Percentiles rank a stretch among this genome's conserved stretches.
Evolutionary conservation across 2,329 filamentous ascomycete genomes (phyloP).

Genomic region (Emergomyces orientalis): DNA sequence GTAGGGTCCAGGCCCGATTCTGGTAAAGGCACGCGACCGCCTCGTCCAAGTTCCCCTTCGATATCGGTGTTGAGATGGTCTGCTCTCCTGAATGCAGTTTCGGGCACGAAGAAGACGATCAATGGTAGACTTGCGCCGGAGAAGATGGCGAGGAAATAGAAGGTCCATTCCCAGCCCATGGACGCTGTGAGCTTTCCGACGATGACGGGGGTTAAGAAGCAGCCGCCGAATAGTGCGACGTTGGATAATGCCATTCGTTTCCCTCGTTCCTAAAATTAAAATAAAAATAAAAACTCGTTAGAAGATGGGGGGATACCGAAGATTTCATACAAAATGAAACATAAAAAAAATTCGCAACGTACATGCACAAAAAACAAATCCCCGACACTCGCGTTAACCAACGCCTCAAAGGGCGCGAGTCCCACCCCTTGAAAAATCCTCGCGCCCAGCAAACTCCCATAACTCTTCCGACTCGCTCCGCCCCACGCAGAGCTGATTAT

Average conservation of each 20-base stretch:
- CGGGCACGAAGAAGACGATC: slow-evolving; percentile 70
- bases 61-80: slow-evolving; percentile 61
- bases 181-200: slow-evolving; percentile 73
- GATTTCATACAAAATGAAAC: background rate
- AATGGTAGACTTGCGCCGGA: slow-evolving; percentile 58
- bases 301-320: background rate
- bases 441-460: slow-evolving; percentile 64
- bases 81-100: slow-evolving; percentile 68
- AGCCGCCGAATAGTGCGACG: slow-evolving; percentile 59
- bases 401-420: slow-evolving; percentile 76
- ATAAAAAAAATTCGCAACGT: slow-evolving; percentile 26
- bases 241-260: slow-evolving; percentile 77
- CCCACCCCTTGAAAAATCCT: slow-evolving; percentile 79
- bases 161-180: slow-evolving; percentile 78
- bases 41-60: slow-evolving; percentile 27
- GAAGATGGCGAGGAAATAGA: slow-evolving; percentile 83
- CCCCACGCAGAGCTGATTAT: slow-evolving; percentile 70
- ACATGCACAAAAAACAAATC: slow-evolving; percentile 87
- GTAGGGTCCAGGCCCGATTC: slow-evolving; percentile 4
- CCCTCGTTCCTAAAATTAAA: slow-evolving; percentile 59
- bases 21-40: slow-evolving; percentile 7
- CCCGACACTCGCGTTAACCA: slow-evolving; percentile 81
- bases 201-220: slow-evolving; percentile 75
- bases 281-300: no score
- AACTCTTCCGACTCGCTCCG: slow-evolving; percentile 57